Base-by-base conservation (phyloP, 106 monocot genomes). In the Xerophyta viscosa region DNA sequence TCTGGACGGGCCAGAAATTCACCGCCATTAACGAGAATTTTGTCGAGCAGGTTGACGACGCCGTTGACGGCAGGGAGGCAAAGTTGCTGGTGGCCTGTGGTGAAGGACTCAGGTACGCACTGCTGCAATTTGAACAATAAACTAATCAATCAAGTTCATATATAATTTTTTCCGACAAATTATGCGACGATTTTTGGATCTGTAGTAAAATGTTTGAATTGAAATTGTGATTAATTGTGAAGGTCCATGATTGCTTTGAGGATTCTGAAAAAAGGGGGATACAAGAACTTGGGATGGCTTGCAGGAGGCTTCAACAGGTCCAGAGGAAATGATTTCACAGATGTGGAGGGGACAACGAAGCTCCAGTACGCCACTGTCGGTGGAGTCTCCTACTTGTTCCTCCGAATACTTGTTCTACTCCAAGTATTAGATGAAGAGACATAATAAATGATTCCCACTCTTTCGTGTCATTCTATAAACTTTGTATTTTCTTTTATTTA, bases 11-110 rank as follows among this genome's bases (percentile, higher is more conserved):
- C 14, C 94, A 88, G 70, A 49, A 52, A 20, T 52, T 96, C 61
- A 88, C 88, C 42, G 57, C 71, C 66, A 48, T 82, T 24, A 88
- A 88, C 45, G 67, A 50, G 19, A 44, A 58, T 29, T 96, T 96
- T 53, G 27, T 96, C 37, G 29, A 43, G 11, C 58, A 89, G 58
- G 94, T 85, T n/a, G 66, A 68, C 46, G 37, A 23, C 12, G 41
- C 36, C 13, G 72, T 66, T 4, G 57, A 66, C 8, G 68, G 65
- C 62, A 84, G 72, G 60, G 76, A 84, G 13, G 75, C 63, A 8
- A 96, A 82, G 76, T 37, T 96, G 1, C 94, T 96, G 30, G 84
- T 96, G 14, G 94, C 88, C 23, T 96, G 85, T 29, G 94, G 94
- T 0, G 94, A 96, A 44, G 94, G 94, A 4, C 73, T 88, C 33